Conservation (phyloP, 495 filamentous ascomycete species). For the Neurospora hispaniola region DNA sequence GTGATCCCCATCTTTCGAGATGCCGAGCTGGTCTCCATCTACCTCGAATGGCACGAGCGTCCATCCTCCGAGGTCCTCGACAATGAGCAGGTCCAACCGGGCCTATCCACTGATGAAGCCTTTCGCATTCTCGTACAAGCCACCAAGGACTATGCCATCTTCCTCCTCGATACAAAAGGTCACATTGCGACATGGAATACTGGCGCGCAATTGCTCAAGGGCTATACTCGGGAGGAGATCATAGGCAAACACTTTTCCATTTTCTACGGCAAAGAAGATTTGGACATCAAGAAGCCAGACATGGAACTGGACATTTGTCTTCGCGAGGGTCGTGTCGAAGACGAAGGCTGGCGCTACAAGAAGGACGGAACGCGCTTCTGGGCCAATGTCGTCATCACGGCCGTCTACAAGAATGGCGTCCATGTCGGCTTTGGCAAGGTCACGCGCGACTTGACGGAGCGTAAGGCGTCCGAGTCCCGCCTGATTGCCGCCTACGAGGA, state of each 20-base stretch:
- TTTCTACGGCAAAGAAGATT: slow-evolving; percentile 50
- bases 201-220: slow-evolving; percentile 49
- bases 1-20: slow-evolving; percentile 40
- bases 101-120: slow-evolving; percentile 39
- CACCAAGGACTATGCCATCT: slow-evolving; percentile 59
- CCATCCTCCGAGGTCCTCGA: slow-evolving; percentile 20
- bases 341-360: slow-evolving; percentile 56
- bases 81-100: slow-evolving; percentile 30
- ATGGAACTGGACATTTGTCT: slow-evolving; percentile 47
- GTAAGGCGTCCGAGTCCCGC: slow-evolving; percentile 45
- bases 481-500: slow-evolving; percentile 56
- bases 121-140: slow-evolving; percentile 53
- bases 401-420: slow-evolving; percentile 44
- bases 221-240: slow-evolving; percentile 46
- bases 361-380: slow-evolving; percentile 54
- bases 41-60: slow-evolving; percentile 36
- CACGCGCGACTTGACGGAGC: slow-evolving; percentile 53
- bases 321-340: slow-evolving; percentile 49
- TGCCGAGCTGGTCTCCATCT: slow-evolving; percentile 37
- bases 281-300: slow-evolving; percentile 40
- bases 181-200: slow-evolving; percentile 52
- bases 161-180: slow-evolving; percentile 51
- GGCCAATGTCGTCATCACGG: slow-evolving; percentile 57
- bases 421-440: slow-evolving; percentile 58
- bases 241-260: slow-evolving; percentile 53